A percentile compares a stretch with the other conserved stretches of the same genome.
Evolutionary conservation across 805 yeast species (phyloP).

Genomic region (Sungouiella thailandica): DNA sequence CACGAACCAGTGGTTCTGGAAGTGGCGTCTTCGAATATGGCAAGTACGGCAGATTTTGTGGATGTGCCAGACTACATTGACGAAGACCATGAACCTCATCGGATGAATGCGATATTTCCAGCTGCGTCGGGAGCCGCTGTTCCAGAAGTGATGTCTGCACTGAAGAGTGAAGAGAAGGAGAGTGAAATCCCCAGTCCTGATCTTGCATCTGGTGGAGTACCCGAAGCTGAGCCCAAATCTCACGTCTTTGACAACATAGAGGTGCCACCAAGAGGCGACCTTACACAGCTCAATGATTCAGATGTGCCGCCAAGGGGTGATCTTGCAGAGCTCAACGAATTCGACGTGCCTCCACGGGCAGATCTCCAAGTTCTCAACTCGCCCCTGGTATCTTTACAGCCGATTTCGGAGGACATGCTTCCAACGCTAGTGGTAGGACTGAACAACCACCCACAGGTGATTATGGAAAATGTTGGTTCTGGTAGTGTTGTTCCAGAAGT

Average conservation of each 20-base stretch:
- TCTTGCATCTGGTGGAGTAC: neutral
- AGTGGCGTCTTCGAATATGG: too few species aligned
- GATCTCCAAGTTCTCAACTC: neutral
- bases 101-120: too few species aligned
- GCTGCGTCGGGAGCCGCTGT: neutral
- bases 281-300: neutral
- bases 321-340: neutral
- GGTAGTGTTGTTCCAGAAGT: neutral
- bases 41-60: constrained; percentile 9
- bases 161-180: too few species aligned
- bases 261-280: too few species aligned
- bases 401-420: neutral
- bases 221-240: neutral
- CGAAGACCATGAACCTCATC: constrained; percentile 5
- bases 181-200: too few species aligned
- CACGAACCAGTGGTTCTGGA: too few species aligned
- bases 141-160: neutral
- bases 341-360: neutral
- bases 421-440: constrained; percentile 1
- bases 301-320: neutral
- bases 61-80: constrained; percentile 12
- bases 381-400: neutral
- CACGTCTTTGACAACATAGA: too few species aligned
- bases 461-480: neutral
- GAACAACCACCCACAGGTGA: neutral